Percentiles rank a stretch among this genome's conserved stretches.
phyloP scores from a whole-genome alignment of 2,329 filamentous ascomycete species.

The Alternaria tenuissima region DNA sequence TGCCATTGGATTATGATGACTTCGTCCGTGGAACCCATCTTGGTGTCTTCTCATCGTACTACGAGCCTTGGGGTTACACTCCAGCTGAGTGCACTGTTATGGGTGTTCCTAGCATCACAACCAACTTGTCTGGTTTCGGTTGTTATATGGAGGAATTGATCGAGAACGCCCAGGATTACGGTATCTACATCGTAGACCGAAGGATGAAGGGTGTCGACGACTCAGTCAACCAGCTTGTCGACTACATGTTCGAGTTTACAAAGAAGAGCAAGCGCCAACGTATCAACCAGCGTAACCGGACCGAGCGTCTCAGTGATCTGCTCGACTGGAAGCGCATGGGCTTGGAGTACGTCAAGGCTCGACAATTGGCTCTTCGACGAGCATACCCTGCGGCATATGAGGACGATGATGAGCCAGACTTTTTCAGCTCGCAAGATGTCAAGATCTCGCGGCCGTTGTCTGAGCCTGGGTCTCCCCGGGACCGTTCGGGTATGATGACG shows the following conservation, averaged over 20 bases:
- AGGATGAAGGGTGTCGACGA: constrained; percentile 96
- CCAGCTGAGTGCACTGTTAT: constrained; percentile 98
- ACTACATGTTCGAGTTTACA: constrained; percentile 93
- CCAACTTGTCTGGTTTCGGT: constrained; percentile 95
- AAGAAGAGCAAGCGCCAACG: constrained; percentile 93
- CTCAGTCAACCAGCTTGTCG: constrained; percentile 92
- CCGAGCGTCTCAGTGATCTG: constrained; percentile 91
- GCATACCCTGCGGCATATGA: constrained; percentile 90
- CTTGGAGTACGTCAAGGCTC: constrained; percentile 97
- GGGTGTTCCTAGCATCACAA: constrained; percentile 98
- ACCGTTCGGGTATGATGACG: constrained; percentile 97
- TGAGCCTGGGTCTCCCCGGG: constrained; percentile 89
- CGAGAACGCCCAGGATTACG: constrained; percentile 96
- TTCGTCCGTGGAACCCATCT: constrained; percentile 97
- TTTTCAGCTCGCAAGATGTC: constrained; percentile 89
- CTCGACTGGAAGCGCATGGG: constrained; percentile 99
- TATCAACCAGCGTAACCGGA: constrained; percentile 98
- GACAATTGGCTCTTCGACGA: constrained; percentile 87
- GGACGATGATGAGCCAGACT: constrained; percentile 80
- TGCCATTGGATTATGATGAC: constrained; percentile 97
- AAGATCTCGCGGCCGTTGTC: constrained; percentile 96
- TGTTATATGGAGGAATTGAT: constrained; percentile 99
- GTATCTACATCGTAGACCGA: constrained; percentile 98
- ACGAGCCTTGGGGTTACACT: constrained; percentile 99
- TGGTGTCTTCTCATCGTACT: constrained; percentile 96